Conservation (phyloP, 257 asterid genomes). For the Lycium barbarum region DNA sequence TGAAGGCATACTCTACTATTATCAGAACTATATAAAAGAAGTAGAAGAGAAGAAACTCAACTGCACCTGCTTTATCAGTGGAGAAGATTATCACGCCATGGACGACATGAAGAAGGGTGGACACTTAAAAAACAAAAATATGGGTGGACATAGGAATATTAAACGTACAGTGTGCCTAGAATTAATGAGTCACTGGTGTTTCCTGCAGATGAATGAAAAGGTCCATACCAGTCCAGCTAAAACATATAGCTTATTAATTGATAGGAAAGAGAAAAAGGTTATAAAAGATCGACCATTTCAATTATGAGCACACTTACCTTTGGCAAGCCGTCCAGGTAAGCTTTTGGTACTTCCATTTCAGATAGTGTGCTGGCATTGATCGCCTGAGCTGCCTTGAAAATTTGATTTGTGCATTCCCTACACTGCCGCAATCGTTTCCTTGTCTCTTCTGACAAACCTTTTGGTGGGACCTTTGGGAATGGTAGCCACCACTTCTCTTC, state of each 20-base stretch:
- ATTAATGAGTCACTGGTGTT: not conserved
- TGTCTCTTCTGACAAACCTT: conserved; percentile 68
- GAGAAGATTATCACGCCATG: conserved; percentile 6
- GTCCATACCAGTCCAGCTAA: not conserved
- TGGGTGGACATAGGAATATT: not conserved
- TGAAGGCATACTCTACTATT: conserved; percentile 17
- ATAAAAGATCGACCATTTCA: not conserved
- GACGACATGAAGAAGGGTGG: conserved; percentile 4
- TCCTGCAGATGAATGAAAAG: not conserved
- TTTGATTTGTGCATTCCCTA: conserved; percentile 84
- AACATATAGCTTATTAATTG: not conserved
- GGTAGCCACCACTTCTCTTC: conserved; percentile 98
- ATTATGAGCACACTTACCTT: conserved; percentile 56
- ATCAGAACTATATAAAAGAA: not conserved
- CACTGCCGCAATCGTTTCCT: conserved; percentile 70
- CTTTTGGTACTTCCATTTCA: conserved; percentile 84
- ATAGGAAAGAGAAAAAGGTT: not conserved
- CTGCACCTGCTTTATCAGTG: not conserved
- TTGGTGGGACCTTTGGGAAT: conserved; percentile 79
- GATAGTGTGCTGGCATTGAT: conserved; percentile 71
- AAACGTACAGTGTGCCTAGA: not conserved
- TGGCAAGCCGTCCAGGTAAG: conserved; percentile 75
- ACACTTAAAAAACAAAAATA: conserved; percentile 3
- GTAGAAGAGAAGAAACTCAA: conserved; percentile 6
- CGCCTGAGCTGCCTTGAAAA: conserved; percentile 82